Conservation (phyloP, 169 alveolate species). For the Eimeria praecox region DNA sequence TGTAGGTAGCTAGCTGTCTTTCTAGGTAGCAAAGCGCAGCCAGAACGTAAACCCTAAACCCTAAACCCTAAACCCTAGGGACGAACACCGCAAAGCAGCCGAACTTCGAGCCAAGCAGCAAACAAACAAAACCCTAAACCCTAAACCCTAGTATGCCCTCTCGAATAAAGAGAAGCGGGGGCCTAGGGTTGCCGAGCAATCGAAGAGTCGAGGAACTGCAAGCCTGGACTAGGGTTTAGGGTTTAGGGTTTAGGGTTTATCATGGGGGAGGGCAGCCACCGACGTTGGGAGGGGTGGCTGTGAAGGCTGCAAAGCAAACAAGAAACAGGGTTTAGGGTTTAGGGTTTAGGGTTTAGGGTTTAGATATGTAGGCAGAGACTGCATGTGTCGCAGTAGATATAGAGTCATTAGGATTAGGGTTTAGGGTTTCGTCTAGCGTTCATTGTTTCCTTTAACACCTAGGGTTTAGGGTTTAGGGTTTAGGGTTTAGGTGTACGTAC, state of each 20-base stretch:
- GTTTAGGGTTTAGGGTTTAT: constrained; percentile 1
- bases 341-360: constrained; percentile 4
- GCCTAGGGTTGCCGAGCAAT: too few species aligned
- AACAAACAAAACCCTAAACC: background rate
- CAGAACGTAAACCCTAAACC: too few species aligned
- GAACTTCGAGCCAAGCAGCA: background rate
- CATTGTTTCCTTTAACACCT: background rate
- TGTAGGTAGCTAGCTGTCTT: background rate
- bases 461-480: background rate
- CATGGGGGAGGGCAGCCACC: background rate
- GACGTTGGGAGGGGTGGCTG: constrained; percentile 3
- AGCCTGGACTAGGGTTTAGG: too few species aligned
- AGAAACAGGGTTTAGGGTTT: background rate
- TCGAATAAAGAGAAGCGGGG: too few species aligned
- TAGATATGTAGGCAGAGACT: background rate
- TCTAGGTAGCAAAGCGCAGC: background rate
- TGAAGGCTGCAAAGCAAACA: constrained; percentile 32
- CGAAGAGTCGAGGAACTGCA: too few species aligned
- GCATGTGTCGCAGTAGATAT: background rate
- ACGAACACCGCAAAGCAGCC: background rate
- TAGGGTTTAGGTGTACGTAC: background rate
- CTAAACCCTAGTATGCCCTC: too few species aligned
- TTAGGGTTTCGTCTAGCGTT: background rate
- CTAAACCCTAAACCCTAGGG: background rate
- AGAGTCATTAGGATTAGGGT: background rate